phyloP scores from a whole-genome alignment of 2,329 filamentous ascomycete species.

The Talaromyces sp. region DNA sequence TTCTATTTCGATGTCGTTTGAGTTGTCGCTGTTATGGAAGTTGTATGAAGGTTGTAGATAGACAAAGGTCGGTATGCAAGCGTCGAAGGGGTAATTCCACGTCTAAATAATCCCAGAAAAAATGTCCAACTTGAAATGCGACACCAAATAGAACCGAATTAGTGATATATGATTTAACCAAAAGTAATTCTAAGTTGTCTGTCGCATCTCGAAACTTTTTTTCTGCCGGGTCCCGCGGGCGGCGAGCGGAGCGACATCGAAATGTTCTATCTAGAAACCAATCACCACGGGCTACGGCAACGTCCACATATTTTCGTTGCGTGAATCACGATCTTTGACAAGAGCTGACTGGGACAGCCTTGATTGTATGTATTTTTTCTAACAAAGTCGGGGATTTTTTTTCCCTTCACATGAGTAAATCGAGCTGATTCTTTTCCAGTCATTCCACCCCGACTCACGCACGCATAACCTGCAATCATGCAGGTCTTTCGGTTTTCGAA shows the following conservation, averaged over 20 bases:
- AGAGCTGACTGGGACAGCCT: neutral
- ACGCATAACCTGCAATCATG: constrained; percentile 25
- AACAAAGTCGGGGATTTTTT: neutral
- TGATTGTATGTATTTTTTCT: neutral
- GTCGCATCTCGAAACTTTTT: constrained; percentile 2
- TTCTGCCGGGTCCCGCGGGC: constrained; percentile 12
- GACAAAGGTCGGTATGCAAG: neutral
- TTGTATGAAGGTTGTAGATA: neutral
- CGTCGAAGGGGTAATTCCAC: neutral
- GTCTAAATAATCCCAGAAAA: neutral
- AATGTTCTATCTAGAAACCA: constrained; percentile 8
- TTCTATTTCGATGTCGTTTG: neutral
- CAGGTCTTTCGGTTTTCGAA: constrained; percentile 32
- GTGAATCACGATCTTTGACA: neutral
- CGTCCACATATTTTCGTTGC: neutral
- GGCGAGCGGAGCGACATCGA: constrained; percentile 11
- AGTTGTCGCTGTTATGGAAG: neutral
- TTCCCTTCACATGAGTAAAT: neutral
- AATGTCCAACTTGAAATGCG: neutral
- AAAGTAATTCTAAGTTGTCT: neutral
- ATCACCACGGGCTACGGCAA: neutral
- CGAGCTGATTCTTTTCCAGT: neutral
- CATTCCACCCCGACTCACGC: neutral
- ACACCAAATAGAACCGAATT: neutral
- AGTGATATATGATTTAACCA: neutral